Percentiles rank a stretch among this genome's conserved stretches.
phyloP scores from a whole-genome alignment of 306 rosid genomes.

The Trichosanthes cucumerina region DNA sequence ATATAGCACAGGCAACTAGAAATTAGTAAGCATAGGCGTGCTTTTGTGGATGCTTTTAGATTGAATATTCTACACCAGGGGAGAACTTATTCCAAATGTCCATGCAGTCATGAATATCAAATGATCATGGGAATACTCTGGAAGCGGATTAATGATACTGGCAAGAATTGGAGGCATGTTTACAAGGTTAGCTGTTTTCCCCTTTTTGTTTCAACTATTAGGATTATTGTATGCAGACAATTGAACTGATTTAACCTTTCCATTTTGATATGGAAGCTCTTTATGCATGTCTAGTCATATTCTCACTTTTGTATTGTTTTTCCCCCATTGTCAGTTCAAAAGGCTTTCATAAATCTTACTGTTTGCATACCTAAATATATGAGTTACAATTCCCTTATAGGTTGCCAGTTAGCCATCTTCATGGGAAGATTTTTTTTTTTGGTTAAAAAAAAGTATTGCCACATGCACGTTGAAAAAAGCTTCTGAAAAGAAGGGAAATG shows the following conservation, averaged over 20 bases:
- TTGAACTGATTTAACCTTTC: background rate
- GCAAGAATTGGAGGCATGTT: conserved; percentile 99
- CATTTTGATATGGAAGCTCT: background rate
- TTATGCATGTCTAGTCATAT: background rate
- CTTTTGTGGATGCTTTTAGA: conserved; percentile 13
- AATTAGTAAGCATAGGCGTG: conserved; percentile 54
- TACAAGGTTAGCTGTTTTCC: conserved; percentile 56
- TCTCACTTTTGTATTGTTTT: background rate
- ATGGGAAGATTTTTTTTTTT: background rate
- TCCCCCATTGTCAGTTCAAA: background rate
- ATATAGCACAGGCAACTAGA: conserved; percentile 83
- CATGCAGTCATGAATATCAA: conserved; percentile 87
- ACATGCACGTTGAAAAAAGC: background rate
- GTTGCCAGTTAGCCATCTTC: background rate
- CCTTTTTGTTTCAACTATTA: background rate
- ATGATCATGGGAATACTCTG: conserved; percentile 89
- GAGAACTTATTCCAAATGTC: conserved; percentile 21
- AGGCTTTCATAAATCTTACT: background rate
- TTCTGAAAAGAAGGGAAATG: background rate
- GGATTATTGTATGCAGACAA: background rate
- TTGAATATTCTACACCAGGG: conserved; percentile 13
- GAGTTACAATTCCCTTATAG: background rate
- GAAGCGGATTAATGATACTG: conserved; percentile 97
- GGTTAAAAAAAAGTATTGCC: background rate
- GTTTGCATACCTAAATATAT: background rate